Percentiles rank a stretch among this genome's conserved stretches.
These are phyloP conservation scores for Thalassiosira hispida DNA, from an alignment of 352 stramenopile genomes.

Conservation along the genomic window DNA sequence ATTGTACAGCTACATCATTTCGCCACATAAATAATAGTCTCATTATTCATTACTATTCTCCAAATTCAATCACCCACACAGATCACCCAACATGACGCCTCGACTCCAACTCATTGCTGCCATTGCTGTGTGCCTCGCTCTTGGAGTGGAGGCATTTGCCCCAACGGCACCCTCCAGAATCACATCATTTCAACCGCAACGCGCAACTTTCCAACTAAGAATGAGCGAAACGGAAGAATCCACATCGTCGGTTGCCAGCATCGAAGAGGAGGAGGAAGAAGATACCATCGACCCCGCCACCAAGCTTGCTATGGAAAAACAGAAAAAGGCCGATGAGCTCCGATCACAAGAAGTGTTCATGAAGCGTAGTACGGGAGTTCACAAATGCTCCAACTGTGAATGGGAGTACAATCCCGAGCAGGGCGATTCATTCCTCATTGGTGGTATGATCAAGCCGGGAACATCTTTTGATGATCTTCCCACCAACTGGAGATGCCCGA, in stretches of 20 bases:
- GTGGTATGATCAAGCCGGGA: conserved; percentile 78
- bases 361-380: conserved; percentile 76
- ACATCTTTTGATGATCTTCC: conserved; percentile 75
- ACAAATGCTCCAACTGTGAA: conserved; percentile 82
- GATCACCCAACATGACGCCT: conserved; percentile 17
- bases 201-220: conserved; percentile 5
- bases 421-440: conserved; percentile 82
- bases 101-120: conserved; percentile 20
- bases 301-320: conserved; percentile 53
- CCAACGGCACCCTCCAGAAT: conserved; percentile 7
- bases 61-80: too few relatives aligned
- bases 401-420: conserved; percentile 82
- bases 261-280: conserved; percentile 11
- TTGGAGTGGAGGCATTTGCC: conserved; percentile 25
- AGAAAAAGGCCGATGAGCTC: conserved; percentile 71
- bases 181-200: conserved; percentile 8
- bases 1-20: too few relatives aligned
- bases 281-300: conserved; percentile 33
- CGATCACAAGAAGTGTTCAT: conserved; percentile 85
- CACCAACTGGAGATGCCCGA: conserved; percentile 82
- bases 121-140: conserved; percentile 6
- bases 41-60: too few relatives aligned
- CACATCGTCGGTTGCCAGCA: conserved; percentile 6
- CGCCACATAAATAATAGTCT: too few relatives aligned
- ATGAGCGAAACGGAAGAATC: conserved; percentile 51